These are phyloP conservation scores for Mortierella sp. DNA, from an alignment of 371 early-diverging fungal genomes.

Conservation along the genomic window DNA sequence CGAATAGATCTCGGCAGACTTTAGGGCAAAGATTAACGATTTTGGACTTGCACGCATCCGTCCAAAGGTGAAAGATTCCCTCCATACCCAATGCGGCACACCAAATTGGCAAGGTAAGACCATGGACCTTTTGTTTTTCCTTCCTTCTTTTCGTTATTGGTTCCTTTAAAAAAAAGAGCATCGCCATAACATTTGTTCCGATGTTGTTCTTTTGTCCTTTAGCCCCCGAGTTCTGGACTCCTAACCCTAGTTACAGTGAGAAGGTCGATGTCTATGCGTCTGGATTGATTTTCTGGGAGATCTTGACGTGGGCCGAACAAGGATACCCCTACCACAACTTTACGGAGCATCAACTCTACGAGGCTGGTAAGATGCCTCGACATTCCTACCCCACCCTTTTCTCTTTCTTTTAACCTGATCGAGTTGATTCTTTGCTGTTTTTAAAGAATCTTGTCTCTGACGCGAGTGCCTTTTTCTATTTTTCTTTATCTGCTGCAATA, in stretches of 20 bases:
- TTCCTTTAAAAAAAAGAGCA: neutral
- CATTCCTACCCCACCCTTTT: too few relatives aligned
- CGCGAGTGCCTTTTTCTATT: conserved; percentile 40
- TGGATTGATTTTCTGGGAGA: conserved; percentile 84
- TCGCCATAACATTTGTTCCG: neutral
- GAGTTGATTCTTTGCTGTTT: conserved; percentile 16
- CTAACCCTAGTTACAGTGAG: conserved; percentile 79
- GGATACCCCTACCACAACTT: conserved; percentile 80
- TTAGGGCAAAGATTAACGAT: conserved; percentile 83
- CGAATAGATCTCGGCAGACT: conserved; percentile 65
- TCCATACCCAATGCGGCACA: conserved; percentile 82
- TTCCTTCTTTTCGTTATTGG: neutral
- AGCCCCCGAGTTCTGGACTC: conserved; percentile 83
- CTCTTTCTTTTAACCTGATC: conserved; percentile 1
- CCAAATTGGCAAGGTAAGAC: conserved; percentile 76
- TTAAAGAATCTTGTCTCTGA: conserved; percentile 27
- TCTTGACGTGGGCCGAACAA: conserved; percentile 77
- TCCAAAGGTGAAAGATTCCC: conserved; percentile 69
- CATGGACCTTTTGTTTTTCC: neutral
- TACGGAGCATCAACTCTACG: conserved; percentile 69
- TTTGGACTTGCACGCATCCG: conserved; percentile 84
- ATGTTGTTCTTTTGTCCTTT: neutral
- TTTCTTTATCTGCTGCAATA: conserved; percentile 9
- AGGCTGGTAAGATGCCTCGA: conserved; percentile 41
- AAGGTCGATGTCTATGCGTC: conserved; percentile 83